Percentiles rank a stretch among this genome's conserved stretches.
phyloP scores from a whole-genome alignment of 768 basidiomycete genomes.

The Gymnopilus junonius region DNA sequence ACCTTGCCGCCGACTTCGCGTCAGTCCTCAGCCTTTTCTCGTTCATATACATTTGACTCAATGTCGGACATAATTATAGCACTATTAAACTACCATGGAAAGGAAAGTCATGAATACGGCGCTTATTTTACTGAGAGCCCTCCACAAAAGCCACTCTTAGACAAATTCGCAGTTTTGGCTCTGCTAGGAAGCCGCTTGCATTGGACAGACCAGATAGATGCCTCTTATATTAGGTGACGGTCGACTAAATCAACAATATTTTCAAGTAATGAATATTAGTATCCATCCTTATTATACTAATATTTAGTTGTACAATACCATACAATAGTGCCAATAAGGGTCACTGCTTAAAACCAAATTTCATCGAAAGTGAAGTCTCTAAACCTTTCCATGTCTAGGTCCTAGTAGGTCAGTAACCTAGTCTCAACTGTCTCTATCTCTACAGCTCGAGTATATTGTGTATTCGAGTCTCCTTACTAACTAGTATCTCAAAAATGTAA shows the following conservation, averaged over 20 bases:
- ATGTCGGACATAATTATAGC: neutral
- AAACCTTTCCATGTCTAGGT: too few relatives aligned
- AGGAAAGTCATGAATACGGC: neutral
- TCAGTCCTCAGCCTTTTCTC: neutral
- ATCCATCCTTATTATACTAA: neutral
- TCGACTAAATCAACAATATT: neutral
- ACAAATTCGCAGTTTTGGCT: neutral
- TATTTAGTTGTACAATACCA: neutral
- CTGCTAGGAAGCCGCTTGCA: neutral
- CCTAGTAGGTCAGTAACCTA: too few relatives aligned
- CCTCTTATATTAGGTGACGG: neutral
- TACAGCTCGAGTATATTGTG: too few relatives aligned
- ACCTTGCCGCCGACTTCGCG: neutral
- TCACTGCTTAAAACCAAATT: too few relatives aligned
- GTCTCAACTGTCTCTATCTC: too few relatives aligned
- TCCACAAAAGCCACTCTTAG: neutral
- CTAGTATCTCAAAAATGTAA: too few relatives aligned
- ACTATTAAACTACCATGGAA: neutral
- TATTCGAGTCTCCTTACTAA: too few relatives aligned
- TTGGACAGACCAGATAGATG: neutral
- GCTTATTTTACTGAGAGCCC: neutral
- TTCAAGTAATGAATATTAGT: neutral
- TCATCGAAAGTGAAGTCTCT: too few relatives aligned
- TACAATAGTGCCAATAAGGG: too few relatives aligned
- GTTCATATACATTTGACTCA: neutral